Evolutionary conservation across 768 basidiomycete genomes (phyloP), one percentile per base, ranked within the genome.

Genomic region (Mrakia frigida): DNA sequence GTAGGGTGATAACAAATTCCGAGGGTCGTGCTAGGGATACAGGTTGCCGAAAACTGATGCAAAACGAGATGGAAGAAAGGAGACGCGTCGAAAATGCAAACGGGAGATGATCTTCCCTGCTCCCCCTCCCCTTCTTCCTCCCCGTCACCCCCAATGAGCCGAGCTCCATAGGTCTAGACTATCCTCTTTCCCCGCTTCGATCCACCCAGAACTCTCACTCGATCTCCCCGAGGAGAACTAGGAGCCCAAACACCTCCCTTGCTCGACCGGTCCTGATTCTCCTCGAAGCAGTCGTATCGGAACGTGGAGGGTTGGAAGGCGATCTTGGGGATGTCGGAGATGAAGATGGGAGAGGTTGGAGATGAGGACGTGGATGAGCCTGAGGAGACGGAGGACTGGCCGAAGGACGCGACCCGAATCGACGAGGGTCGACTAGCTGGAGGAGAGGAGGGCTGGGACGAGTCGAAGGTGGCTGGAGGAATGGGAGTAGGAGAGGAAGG

Each of bases 251-350:
- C 16, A 4, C 35, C 53, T 14, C 16, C 16, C 21, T 4, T 14
- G 2, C 16, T 50, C 46, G 46, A 23, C 18, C 46, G 28, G 41
- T 2, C 7, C 31, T 56, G 25, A 21, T 33, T n/a, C 18, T 11
- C 31, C n/a, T 9, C 5, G 16, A n/a, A 41, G 21, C 46, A 50
- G 43, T 50, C n/a, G 52, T 59, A 25, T 7, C n/a, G 16, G n/a
- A 56, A 72, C 53, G 74, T 61, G 3, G 68, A 70, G 16, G 74
- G 74, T 18, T 53, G 52, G 31, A 75, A 70, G 18, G 67, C 74
- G n/a, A 75, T 56, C 39, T 53, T 35, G 65, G 74, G 74, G 21
- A 75, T 52, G 39, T 46, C 23, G 41, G 11, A 31, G 28, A 46
- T 35, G 31, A 46, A 41, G 16, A 46, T 11, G 31, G 31, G 37